Evolutionary conservation across 306 rosid genomes (phyloP).

Genomic region (Corylus americana): DNA sequence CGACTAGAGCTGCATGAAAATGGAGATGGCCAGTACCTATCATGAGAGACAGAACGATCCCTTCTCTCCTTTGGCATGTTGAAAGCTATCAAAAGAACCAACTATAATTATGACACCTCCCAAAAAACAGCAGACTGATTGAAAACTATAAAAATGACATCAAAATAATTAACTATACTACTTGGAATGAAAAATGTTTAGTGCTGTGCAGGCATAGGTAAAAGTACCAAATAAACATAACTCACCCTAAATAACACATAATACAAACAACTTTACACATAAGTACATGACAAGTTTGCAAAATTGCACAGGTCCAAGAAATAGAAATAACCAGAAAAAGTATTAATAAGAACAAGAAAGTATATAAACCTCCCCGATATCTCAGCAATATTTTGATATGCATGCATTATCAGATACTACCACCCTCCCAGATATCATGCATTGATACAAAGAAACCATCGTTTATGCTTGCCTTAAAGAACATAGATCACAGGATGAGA

Average conservation of each 20-base stretch:
- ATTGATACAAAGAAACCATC: background rate
- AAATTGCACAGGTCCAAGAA: background rate
- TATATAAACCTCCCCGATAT: background rate
- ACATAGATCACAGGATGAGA: background rate
- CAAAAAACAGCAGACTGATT: background rate
- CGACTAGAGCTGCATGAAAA: slow-evolving; percentile 77
- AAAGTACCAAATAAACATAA: background rate
- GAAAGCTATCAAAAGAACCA: slow-evolving; percentile 14
- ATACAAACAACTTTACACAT: background rate
- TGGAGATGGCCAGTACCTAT: slow-evolving; percentile 72
- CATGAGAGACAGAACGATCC: slow-evolving; percentile 76
- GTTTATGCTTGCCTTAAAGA: background rate
- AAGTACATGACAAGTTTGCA: background rate
- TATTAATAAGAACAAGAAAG: background rate
- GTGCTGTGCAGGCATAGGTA: background rate
- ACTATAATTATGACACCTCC: background rate
- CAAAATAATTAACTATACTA: background rate
- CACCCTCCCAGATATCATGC: background rate
- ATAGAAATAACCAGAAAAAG: background rate
- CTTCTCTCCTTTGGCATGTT: slow-evolving; percentile 95
- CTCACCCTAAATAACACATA: background rate
- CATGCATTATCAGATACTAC: background rate
- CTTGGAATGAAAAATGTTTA: background rate
- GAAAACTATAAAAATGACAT: slow-evolving; percentile 3
- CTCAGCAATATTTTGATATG: background rate